Evolutionary conservation across 1,284 basidiomycete genomes (phyloP).

Genomic region (Sanguinoderma infundibulare): DNA sequence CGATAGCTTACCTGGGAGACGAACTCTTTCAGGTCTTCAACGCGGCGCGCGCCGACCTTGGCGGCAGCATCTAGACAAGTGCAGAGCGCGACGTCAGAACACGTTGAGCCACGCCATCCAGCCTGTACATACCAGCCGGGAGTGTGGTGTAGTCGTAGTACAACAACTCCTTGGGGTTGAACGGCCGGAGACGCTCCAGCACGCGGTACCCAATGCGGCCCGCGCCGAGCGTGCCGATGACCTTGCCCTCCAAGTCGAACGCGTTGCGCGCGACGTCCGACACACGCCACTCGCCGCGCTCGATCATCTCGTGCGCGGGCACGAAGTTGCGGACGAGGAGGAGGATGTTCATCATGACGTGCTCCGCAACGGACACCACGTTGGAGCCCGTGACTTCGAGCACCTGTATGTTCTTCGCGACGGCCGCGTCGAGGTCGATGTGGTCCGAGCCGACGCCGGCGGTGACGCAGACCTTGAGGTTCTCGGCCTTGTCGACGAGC

Average conservation of each 20-base stretch:
- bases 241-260: conserved; percentile 91
- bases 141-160: conserved; percentile 93
- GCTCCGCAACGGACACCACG: conserved; percentile 90
- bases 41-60: conserved; percentile 75
- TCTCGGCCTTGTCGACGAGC: conserved; percentile 75
- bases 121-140: conserved; percentile 52
- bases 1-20: conserved; percentile 55
- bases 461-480: conserved; percentile 91
- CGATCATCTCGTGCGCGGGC: conserved; percentile 85
- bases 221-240: conserved; percentile 87
- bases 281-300: conserved; percentile 85
- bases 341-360: conserved; percentile 86
- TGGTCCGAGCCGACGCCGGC: conserved; percentile 97
- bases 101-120: too few relatives aligned
- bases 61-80: conserved; percentile 72
- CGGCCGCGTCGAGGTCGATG: conserved; percentile 90
- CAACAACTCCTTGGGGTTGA: conserved; percentile 90
- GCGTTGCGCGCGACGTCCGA: conserved; percentile 81
- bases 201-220: conserved; percentile 92
- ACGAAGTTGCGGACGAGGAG: conserved; percentile 88
- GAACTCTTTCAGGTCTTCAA: conserved; percentile 85
- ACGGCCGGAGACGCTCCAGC: conserved; percentile 84
- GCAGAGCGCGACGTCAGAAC: conserved; percentile 20
- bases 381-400: conserved; percentile 52
- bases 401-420: conserved; percentile 80